These are phyloP conservation scores for Leccinum longicurvipes DNA, from an alignment of 768 basidiomycete genomes.

Conservation along the genomic window DNA sequence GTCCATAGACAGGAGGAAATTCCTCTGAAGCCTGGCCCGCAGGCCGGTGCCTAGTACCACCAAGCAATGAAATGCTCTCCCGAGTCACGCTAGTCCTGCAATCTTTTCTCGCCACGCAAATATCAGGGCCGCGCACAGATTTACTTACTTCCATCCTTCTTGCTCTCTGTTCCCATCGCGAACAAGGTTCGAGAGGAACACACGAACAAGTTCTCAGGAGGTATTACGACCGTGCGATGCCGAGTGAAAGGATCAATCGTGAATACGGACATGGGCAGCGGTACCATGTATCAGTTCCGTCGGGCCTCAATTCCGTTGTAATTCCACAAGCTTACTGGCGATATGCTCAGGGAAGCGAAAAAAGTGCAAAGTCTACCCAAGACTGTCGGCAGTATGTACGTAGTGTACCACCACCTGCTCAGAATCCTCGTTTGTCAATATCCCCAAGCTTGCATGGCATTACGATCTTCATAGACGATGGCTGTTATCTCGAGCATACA, in stretches of 20 bases:
- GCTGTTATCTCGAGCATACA: background rate
- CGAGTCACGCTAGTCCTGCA: background rate
- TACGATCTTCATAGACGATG: background rate
- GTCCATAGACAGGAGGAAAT: slow-evolving; percentile 1
- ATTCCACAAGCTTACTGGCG: background rate
- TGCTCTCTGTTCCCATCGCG: slow-evolving; percentile 16
- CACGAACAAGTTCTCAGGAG: background rate
- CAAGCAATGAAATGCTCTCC: background rate
- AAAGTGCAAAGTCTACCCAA: background rate
- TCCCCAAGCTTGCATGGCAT: background rate
- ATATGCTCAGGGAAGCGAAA: background rate
- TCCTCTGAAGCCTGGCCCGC: background rate
- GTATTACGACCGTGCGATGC: background rate
- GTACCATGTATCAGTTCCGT: background rate
- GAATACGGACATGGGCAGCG: no score
- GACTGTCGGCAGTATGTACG: background rate
- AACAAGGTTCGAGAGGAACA: slow-evolving; percentile 4
- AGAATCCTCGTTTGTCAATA: background rate
- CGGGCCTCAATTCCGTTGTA: background rate
- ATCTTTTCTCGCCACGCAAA: slow-evolving; percentile 34
- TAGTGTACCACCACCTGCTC: background rate
- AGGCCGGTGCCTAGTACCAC: background rate
- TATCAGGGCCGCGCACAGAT: slow-evolving; percentile 74
- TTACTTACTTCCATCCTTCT: slow-evolving; percentile 78
- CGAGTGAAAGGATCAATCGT: slow-evolving; percentile 4